phyloP scores from a whole-genome alignment of 495 filamentous ascomycete genomes.

The Penicillium malachiteum region DNA sequence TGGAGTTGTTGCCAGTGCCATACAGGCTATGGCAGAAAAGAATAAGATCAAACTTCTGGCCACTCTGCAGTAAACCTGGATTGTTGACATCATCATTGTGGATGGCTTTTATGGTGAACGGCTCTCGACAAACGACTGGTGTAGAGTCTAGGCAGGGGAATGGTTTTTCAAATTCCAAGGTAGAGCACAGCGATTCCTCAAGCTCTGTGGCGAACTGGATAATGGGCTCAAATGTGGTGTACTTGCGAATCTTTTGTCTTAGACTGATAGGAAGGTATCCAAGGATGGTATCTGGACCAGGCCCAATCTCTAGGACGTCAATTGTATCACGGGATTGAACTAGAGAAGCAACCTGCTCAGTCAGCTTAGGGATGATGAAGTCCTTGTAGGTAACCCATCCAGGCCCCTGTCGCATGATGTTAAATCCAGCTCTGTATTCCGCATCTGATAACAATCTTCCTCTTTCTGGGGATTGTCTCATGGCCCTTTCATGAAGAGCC shows the following conservation, averaged over 20 bases:
- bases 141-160: constrained; percentile 48
- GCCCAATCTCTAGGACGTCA: constrained; percentile 61
- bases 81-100: neutral
- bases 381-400: constrained; percentile 46
- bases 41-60: constrained; percentile 55
- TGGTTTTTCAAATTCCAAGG: constrained; percentile 29
- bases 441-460: constrained; percentile 44
- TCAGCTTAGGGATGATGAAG: constrained; percentile 59
- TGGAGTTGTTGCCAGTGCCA: constrained; percentile 53
- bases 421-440: constrained; percentile 55
- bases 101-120: constrained; percentile 33
- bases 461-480: constrained; percentile 31
- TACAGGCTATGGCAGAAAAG: constrained; percentile 68
- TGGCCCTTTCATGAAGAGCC: constrained; percentile 47
- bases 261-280: constrained; percentile 46
- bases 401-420: constrained; percentile 43
- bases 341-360: constrained; percentile 23
- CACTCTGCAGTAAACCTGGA: too few relatives aligned
- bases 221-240: constrained; percentile 59
- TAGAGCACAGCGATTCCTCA: constrained; percentile 45
- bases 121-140: constrained; percentile 44
- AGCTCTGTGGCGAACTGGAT: constrained; percentile 46
- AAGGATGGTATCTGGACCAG: constrained; percentile 57
- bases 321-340: constrained; percentile 46
- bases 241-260: constrained; percentile 49